Base-by-base conservation (phyloP, 495 filamentous ascomycete species). In the Lasiosphaeriaceae sp. region DNA sequence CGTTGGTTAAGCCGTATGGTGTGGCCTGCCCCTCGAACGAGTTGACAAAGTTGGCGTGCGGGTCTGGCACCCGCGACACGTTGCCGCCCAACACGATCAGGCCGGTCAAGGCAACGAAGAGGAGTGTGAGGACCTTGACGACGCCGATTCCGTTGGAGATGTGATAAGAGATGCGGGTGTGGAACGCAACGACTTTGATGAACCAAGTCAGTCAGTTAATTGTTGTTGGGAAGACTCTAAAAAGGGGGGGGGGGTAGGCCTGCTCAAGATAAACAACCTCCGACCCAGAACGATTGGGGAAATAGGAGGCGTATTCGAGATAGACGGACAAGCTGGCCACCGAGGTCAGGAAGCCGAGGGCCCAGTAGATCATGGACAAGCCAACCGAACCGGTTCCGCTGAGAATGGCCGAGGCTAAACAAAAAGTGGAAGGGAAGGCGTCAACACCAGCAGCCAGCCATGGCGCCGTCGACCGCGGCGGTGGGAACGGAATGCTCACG, bases 181-280 rank as follows among this genome's bases (percentile, higher is more conserved):
- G 80, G 46, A 87, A 75, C 48, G 81, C 83, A 4, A 68, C 64
- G 61, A 64, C 68, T 53, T 52, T 34, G 44, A 81, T 75, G n/a
- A 12, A 84, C 71, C 14, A 74, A 82, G 41, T 53, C 20, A 48
- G 23, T 44, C 49, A 71, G 20, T 80, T 78, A 58, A 82, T 84
- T 64, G 85, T 77, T 55, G 75, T 80, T 0, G 82, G 85, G 11
- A 80, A 80, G 2, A 88, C 74, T 72, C 84, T n/a, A n/a, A n/a
- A 85, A 41, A 69, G 74, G 9, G 86, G 85, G 43, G 77, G 81
- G 29, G 74, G 76, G 67, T 78, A 86, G 43, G 86, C 79, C 39
- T 77, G 78, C 66, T 89, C 84, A 35, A 87, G 80, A 63, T 87
- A 87, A 62, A 84, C 75, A 55, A 79, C 79, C 54, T 82, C 78